Base-by-base conservation (phyloP, 306 rosid species). In the Cucumis sativus region DNA sequence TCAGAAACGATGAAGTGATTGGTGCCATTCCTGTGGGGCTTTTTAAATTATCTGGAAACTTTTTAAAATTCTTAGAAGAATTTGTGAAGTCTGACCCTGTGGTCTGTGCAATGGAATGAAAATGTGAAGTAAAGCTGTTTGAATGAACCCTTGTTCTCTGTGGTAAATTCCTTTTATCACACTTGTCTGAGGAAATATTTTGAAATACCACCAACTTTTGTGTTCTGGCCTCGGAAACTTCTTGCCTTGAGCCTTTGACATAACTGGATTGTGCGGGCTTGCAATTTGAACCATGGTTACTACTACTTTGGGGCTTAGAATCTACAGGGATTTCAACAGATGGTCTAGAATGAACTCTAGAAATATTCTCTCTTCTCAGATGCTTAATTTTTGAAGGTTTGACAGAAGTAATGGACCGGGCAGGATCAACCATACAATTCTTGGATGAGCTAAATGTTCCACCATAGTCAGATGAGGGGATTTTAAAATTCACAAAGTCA, bases 391-490 rank as follows among this genome's bases (percentile, higher is more conserved):
- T 83, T 57, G 90, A 83, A 18, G 97, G 71, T 81, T 87, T 87
- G 72, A 85, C 84, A 79, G 78, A 78, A 47, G 88, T 77, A 57
- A 89, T 74, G 77, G 87, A 35, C 72, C 85, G 82, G 49, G 87
- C 14, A n/a, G 96, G 77, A 83, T 90, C 93, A 39, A 90, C 91
- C 97, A 94, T 76, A 84, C 68, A 81, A 77, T 80, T 94, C 61
- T 74, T 79, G n/a, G 90, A 77, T 49, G 78, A 69, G 85, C 74
- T 82, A 13, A 89, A 85, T 67, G 88, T 81, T 82, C 92, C 93
- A 79, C 77, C 86, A 74, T 89, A 91, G 78, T 88, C 92, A 25
- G 90, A 86, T 62, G 83, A 58, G 81, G 96, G 97, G 79, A 89
- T 72, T 86, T 88, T 92, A 80, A 65, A 80, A 82, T 82, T 82